Conservation (phyloP, 1,139 yeast genomes). For the Meyerozyma guilliermondii region DNA sequence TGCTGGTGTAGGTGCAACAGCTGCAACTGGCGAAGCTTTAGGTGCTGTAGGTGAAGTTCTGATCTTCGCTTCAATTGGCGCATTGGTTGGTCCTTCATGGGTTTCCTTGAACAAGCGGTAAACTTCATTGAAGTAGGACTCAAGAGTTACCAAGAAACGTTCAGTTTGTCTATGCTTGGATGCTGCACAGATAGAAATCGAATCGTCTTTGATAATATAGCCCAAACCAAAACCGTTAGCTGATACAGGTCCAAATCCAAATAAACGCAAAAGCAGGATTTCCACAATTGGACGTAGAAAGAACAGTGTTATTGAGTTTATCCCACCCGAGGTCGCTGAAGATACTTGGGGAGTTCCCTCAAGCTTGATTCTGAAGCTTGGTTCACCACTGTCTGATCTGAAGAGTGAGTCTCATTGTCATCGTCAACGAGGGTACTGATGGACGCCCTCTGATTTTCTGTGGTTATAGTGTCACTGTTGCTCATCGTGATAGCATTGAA, state of each 20-base stretch:
- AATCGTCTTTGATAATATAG: constrained; percentile 80
- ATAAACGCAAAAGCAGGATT: constrained; percentile 80
- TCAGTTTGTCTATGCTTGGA: constrained; percentile 89
- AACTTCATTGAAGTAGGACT: constrained; percentile 63
- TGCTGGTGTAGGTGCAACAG: constrained; percentile 4
- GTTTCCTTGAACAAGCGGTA: constrained; percentile 50
- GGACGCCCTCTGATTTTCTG: constrained; percentile 11
- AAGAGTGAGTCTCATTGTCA: constrained; percentile 14
- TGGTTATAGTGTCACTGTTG: constrained; percentile 5
- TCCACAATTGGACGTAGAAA: constrained; percentile 41
- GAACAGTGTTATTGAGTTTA: constrained; percentile 12
- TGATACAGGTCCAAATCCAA: constrained; percentile 91
- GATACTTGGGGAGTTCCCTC: constrained; percentile 9
- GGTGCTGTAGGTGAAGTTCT: constrained; percentile 4
- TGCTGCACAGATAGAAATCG: constrained; percentile 80
- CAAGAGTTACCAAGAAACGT: constrained; percentile 72
- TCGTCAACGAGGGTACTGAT: constrained; percentile 10
- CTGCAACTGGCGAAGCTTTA: neutral
- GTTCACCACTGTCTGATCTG: constrained; percentile 17
- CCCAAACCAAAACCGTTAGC: constrained; percentile 92
- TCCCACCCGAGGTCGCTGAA: constrained; percentile 17
- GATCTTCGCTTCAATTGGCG: constrained; percentile 16
- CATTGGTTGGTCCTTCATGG: constrained; percentile 11
- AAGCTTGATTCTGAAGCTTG: constrained; percentile 6
- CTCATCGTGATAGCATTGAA: constrained; percentile 5